Conservation (phyloP, 257 asterid species). For the Salvia miltiorrhiza region DNA sequence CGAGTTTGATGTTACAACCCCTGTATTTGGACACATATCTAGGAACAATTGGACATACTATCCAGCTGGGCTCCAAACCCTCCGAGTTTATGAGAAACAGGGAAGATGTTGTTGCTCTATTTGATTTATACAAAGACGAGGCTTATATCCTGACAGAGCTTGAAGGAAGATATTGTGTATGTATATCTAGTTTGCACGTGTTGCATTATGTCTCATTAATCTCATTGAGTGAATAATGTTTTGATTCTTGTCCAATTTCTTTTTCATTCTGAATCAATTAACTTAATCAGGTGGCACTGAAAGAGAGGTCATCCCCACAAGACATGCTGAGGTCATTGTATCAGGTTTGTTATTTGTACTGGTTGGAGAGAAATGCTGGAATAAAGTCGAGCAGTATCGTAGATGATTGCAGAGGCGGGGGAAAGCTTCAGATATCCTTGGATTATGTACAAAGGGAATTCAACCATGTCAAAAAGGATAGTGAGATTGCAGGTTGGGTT, state of each 20-base stretch:
- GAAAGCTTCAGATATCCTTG: slow-evolving; percentile 74
- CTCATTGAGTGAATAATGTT: too few relatives aligned
- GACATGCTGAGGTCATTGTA: slow-evolving; percentile 90
- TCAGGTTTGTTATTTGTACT: slow-evolving; percentile 78
- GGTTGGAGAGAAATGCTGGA: slow-evolving; percentile 93
- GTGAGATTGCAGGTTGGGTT: slow-evolving; percentile 77
- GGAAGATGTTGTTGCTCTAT: slow-evolving; percentile 68
- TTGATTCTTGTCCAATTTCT: too few relatives aligned
- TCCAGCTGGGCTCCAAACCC: slow-evolving; percentile 77
- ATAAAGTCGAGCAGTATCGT: slow-evolving; percentile 42
- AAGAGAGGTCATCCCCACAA: slow-evolving; percentile 71
- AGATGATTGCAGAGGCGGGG: slow-evolving; percentile 77
- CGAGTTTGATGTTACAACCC: neutral
- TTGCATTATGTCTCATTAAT: neutral
- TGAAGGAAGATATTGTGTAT: slow-evolving; percentile 76
- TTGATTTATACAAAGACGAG: slow-evolving; percentile 69
- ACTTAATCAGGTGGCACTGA: slow-evolving; percentile 67
- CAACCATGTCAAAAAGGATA: slow-evolving; percentile 63
- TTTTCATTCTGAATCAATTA: neutral
- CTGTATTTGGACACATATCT: too few relatives aligned
- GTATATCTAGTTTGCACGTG: slow-evolving; percentile 21
- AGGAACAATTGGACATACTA: slow-evolving; percentile 60
- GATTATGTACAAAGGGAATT: slow-evolving; percentile 73
- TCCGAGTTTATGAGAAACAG: slow-evolving; percentile 64
- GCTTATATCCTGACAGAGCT: slow-evolving; percentile 77